A percentile compares a stretch with the other conserved stretches of the same genome.
Evolutionary conservation across 2,329 filamentous ascomycete species (phyloP).

Genomic region (Scedosporium dehoogii): DNA sequence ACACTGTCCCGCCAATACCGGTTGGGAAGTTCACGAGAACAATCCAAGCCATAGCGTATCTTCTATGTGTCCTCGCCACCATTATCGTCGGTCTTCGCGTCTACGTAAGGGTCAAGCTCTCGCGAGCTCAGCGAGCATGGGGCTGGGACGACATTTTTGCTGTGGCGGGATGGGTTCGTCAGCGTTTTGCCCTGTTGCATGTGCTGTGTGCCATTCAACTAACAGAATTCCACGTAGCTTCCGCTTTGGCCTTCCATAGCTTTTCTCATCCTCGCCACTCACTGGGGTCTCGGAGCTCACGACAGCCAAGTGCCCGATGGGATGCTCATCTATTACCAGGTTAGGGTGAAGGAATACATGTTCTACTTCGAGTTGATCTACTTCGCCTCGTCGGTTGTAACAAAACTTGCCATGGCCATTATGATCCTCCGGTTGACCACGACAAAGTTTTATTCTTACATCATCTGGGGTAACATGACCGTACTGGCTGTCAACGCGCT

Average conservation of each 20-base stretch:
- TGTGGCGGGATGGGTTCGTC: constrained; percentile 8
- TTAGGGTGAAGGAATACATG: constrained; percentile 10
- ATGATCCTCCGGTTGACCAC: constrained; percentile 12
- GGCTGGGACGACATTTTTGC: constrained; percentile 11
- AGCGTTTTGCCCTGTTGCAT: background rate
- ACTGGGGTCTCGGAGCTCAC: constrained; percentile 10
- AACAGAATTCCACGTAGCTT: background rate
- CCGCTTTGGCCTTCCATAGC: constrained; percentile 7
- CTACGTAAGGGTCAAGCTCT: constrained; percentile 7
- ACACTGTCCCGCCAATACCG: constrained; percentile 2
- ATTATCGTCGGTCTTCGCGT: constrained; percentile 8
- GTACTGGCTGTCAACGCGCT: constrained; percentile 8
- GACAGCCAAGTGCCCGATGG: constrained; percentile 10
- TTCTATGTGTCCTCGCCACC: constrained; percentile 5
- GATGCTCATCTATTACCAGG: constrained; percentile 6
- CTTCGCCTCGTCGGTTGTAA: constrained; percentile 13
- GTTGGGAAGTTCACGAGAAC: background rate
- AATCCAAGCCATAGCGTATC: constrained; percentile 5
- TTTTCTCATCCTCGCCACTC: constrained; percentile 8
- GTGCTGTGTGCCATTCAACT: no score
- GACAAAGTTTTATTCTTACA: constrained; percentile 6
- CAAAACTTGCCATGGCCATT: constrained; percentile 15
- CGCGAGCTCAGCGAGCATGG: constrained; percentile 2
- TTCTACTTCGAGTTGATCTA: constrained; percentile 12
- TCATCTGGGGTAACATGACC: constrained; percentile 11